Percentiles rank a stretch among this genome's conserved stretches.
Evolutionary conservation across 257 asterid genomes (phyloP).

Genomic region (Jaltomata sinuosa): DNA sequence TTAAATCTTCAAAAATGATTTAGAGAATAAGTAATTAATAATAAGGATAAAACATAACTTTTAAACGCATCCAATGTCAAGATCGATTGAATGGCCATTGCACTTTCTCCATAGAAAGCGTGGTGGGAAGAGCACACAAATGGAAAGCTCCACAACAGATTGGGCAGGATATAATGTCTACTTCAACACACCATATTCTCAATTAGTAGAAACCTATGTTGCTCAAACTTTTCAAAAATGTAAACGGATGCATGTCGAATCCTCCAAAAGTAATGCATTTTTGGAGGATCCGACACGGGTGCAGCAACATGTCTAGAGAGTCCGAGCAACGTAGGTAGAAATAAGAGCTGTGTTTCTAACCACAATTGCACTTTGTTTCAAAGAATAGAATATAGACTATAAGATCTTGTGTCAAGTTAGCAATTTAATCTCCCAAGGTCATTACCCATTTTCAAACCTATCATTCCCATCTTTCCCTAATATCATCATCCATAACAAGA

Average conservation of each 20-base stretch:
- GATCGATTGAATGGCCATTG: neutral
- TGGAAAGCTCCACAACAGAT: neutral
- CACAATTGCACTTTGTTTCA: neutral
- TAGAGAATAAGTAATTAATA: too few species aligned
- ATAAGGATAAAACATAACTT: too few species aligned
- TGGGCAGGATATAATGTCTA: neutral
- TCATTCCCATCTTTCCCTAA: neutral
- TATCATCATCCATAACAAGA: neutral
- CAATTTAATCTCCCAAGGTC: neutral
- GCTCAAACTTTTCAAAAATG: too few species aligned
- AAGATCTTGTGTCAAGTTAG: neutral
- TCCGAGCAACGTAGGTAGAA: too few species aligned
- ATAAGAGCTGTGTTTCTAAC: too few species aligned
- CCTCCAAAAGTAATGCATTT: too few species aligned
- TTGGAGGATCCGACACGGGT: too few species aligned
- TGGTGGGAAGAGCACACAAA: neutral
- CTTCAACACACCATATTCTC: neutral
- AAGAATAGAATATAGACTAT: neutral
- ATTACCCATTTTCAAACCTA: neutral
- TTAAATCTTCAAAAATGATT: too few species aligned
- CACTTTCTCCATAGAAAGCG: neutral
- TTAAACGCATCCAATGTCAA: neutral
- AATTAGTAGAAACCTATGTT: too few species aligned
- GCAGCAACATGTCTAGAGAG: too few species aligned
- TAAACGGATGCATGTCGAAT: too few species aligned